Conservation (phyloP, 768 basidiomycete genomes). For the Tricholoma sp. region DNA sequence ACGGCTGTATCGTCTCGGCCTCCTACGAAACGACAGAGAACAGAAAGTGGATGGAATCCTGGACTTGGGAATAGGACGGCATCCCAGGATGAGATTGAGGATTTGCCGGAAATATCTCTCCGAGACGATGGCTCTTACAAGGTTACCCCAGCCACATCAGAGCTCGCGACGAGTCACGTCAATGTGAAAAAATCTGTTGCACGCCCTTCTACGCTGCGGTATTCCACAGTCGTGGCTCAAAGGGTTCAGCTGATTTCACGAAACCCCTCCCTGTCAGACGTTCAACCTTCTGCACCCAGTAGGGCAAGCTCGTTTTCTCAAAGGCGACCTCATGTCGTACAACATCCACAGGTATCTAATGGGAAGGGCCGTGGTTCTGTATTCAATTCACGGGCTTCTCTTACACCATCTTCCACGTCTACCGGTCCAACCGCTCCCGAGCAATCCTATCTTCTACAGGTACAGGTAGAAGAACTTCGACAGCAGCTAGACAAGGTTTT, state of each 20-base stretch:
- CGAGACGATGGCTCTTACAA: constrained; percentile 53
- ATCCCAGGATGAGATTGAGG: constrained; percentile 38
- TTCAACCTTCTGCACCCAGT: constrained; percentile 10
- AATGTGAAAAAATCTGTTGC: neutral
- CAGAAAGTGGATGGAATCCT: constrained; percentile 38
- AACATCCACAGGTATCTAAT: neutral
- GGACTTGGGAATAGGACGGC: constrained; percentile 21
- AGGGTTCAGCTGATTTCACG: neutral
- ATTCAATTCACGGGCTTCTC: neutral
- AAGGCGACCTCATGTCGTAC: constrained; percentile 3
- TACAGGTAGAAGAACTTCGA: constrained; percentile 25
- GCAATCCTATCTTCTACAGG: constrained; percentile 12
- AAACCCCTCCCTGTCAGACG: neutral
- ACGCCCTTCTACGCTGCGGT: neutral
- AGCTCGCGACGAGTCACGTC: neutral
- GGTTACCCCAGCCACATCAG: constrained; percentile 17
- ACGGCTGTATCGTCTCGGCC: constrained; percentile 23
- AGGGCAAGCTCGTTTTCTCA: constrained; percentile 7
- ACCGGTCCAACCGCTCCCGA: neutral
- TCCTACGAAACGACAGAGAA: constrained; percentile 54
- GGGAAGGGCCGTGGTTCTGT: neutral
- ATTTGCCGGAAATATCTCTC: constrained; percentile 62
- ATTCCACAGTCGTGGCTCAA: neutral
- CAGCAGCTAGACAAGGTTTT: constrained; percentile 46
- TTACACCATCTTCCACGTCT: neutral